Conservation (phyloP, 805 yeast genomes). For the Metahyphopichia silvanorum region DNA sequence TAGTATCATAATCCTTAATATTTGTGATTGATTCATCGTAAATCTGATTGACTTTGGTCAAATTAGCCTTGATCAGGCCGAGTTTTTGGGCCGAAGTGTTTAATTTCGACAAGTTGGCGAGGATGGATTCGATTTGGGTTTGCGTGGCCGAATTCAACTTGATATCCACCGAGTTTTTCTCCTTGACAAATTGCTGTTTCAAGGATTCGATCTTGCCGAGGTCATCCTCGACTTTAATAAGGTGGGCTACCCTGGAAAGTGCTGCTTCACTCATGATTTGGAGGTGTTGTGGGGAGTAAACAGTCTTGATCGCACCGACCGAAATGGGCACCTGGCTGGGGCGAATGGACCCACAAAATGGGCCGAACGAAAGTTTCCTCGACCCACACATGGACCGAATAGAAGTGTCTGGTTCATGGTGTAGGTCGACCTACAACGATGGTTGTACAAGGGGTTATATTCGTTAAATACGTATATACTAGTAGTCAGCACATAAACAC, state of each 20-base stretch:
- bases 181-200: slow-evolving; percentile 57
- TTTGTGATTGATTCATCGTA: slow-evolving; percentile 56
- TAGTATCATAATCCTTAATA: slow-evolving; percentile 64
- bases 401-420: too few relatives aligned
- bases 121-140: slow-evolving; percentile 55
- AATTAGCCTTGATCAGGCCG: slow-evolving; percentile 34
- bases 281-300: slow-evolving; percentile 19
- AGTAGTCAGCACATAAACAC: too few relatives aligned
- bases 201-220: slow-evolving; percentile 50
- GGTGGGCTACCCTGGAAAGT: slow-evolving; percentile 34
- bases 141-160: slow-evolving; percentile 72
- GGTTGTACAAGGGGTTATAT: too few relatives aligned
- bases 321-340: too few relatives aligned
- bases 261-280: slow-evolving; percentile 42
- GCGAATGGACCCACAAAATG: too few relatives aligned
- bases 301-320: too few relatives aligned
- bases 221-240: slow-evolving; percentile 48
- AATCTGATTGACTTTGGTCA: slow-evolving; percentile 45
- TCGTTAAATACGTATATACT: too few relatives aligned
- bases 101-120: slow-evolving; percentile 49
- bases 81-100: slow-evolving; percentile 39
- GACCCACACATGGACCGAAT: too few relatives aligned
- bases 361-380: too few relatives aligned
- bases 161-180: slow-evolving; percentile 70
- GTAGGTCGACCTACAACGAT: too few relatives aligned